These are phyloP conservation scores for Boletales sp. DNA, from an alignment of 768 basidiomycete species.

Conservation along the genomic window DNA sequence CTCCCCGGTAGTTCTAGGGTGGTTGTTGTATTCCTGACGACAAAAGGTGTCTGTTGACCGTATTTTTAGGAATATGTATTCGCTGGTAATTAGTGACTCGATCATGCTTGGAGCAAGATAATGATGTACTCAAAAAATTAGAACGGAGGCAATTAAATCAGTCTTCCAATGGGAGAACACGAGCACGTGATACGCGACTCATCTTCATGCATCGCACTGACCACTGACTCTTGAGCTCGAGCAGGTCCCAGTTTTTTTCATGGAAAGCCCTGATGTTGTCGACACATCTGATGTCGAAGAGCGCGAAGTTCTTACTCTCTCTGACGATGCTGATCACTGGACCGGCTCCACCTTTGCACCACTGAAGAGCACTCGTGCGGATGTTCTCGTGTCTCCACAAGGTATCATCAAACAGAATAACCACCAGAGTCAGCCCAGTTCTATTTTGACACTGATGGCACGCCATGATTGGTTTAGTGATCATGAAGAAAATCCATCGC, in stretches of 20 bases:
- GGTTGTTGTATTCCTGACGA: slow-evolving; percentile 19
- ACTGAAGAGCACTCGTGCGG: background rate
- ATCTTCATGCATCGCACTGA: background rate
- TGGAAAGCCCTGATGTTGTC: slow-evolving; percentile 40
- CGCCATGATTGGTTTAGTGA: slow-evolving; percentile 4
- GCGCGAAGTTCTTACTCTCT: slow-evolving; percentile 37
- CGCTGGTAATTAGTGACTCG: too few relatives aligned
- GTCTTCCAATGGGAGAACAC: background rate
- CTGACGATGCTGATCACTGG: slow-evolving; percentile 8
- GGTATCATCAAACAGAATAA: background rate
- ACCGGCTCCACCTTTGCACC: background rate
- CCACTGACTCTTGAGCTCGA: background rate
- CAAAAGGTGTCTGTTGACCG: slow-evolving; percentile 9
- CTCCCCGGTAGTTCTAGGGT: background rate
- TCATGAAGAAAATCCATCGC: slow-evolving; percentile 22
- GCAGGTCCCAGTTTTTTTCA: background rate
- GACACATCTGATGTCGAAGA: slow-evolving; percentile 67
- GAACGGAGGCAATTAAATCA: too few relatives aligned
- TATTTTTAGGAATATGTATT: background rate
- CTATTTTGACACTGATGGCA: background rate
- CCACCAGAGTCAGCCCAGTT: background rate
- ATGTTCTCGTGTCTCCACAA: slow-evolving; percentile 1
- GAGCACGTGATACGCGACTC: slow-evolving; percentile 18
- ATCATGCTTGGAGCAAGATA: too few relatives aligned
- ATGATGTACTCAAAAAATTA: too few relatives aligned